Evolutionary conservation across 805 yeast genomes (phyloP), one percentile per base, ranked within the genome.

Genomic region (Babjeviella inositovora): DNA sequence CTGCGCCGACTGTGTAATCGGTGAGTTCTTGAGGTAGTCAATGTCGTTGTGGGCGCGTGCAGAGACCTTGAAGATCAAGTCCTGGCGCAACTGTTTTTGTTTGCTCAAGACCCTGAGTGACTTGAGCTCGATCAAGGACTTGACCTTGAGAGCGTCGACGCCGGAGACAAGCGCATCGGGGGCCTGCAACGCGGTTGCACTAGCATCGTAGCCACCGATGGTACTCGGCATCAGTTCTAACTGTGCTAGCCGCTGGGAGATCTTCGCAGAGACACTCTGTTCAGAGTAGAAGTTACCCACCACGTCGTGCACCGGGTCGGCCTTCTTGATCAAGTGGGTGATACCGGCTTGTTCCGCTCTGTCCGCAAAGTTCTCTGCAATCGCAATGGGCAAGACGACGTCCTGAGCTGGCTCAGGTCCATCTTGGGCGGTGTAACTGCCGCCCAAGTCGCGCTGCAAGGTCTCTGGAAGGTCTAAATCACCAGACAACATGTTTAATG

Each of bases 81-180:
- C 59, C 37, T 71, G 73, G 41, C 81, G 70, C 24, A 76, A 33
- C 27, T 66, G 68, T 38, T 77, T 79, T 41, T 79, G 93, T 33
- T 71, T 67, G 2, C 76, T 57, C 25, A 79, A 51, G 4, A 76
- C 42, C 33, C 71, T 66, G 28, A 79, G 50, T 2, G 77, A 53
- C 41, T 76, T 79, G 35, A 79, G 50, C 46, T 79, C 93, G 19
- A 77, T 55, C 16, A 79, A 46, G 5, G 82, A 69, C 25, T 57
- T 62, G n/a, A 74, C 42, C 42, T 77, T 77, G 26, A 73, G 44
- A 9, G 56, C 60, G 36, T 76, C 84, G 15, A 57, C 47, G 14
- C 54, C 51, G 2, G 51, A 45, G 5, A 62, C 46, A 11, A 60
- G 32, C 25, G 59, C 60, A 32, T 59, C 66, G 19, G 62, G 50